phyloP scores from a whole-genome alignment of 257 asterid genomes.

The Cinchona pubescens region DNA sequence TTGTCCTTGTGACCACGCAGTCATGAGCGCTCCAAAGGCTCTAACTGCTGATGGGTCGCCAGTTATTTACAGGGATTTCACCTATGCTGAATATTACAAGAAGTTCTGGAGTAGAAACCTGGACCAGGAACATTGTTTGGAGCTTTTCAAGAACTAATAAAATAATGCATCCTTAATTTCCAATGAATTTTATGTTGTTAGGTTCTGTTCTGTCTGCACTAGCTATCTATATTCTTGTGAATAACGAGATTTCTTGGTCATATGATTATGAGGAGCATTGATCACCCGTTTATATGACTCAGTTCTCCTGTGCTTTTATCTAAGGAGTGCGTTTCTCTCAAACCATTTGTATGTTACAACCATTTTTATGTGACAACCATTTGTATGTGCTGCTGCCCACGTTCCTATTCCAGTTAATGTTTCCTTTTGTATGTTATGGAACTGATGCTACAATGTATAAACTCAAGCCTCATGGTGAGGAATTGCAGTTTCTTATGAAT shows the following conservation, averaged over 20 bases:
- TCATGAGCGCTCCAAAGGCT: constrained; percentile 62
- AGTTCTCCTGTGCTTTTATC: neutral
- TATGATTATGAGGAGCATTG: neutral
- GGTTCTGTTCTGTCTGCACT: neutral
- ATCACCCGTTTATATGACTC: neutral
- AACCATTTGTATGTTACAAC: too few relatives aligned
- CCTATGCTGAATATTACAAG: constrained; percentile 74
- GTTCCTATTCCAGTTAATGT: neutral
- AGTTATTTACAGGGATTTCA: constrained; percentile 51
- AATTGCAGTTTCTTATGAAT: neutral
- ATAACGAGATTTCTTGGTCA: neutral
- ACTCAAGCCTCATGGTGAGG: neutral
- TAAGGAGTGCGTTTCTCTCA: neutral
- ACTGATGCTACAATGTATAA: neutral
- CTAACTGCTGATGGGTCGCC: constrained; percentile 39
- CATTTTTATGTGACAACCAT: too few relatives aligned
- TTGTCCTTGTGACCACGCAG: constrained; percentile 65
- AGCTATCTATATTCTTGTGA: neutral
- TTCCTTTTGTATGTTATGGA: neutral
- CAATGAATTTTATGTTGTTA: neutral
- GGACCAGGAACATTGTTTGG: constrained; percentile 77
- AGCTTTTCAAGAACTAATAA: constrained; percentile 59
- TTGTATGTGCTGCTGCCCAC: neutral
- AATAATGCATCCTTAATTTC: neutral
- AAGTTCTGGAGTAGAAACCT: constrained; percentile 87